Evolutionary conservation across 1,139 yeast genomes (phyloP), one percentile per base, ranked within the genome.

Genomic region (Debaryomycetaceae sp.): DNA sequence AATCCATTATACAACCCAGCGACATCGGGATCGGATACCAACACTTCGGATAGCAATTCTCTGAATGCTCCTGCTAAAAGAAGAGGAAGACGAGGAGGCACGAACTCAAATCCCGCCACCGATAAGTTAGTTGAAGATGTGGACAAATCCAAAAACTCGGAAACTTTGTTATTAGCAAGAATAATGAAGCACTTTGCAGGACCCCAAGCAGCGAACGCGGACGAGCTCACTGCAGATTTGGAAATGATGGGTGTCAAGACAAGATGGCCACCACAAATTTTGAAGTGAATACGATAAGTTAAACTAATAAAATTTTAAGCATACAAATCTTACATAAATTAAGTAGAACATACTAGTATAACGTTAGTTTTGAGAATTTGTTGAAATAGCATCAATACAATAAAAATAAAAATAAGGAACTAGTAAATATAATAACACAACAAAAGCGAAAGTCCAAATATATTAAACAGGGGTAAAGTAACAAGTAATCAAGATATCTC

Each of bases 151-250:
- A 48, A 58, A 43, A 58, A 58, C 44, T 58, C 70, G 1, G 77
- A 72, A 45, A 61, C 75, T 0, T 60, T 60, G 17, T 53, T 72
- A 22, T 57, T 71, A 40, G 75, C 76, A 4, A 67, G 64, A 50
- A 72, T 72, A 36, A 65, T 67, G 68, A 72, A 72, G 51, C 74
- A 70, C 42, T 72, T 69, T 42, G 49, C 48, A 17, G 76, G 76
- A 3, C 77, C 77, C 3, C 67, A 62, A 38, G 51, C 65, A 17
- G 70, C 65, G 3, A 62, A 49, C 36, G 49, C 53, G 6, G 71
- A 69, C 14, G 75, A 72, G 47, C 52, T 68, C 38, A 46, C 44
- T 14, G 49, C 55, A 36, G 78, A 72, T 51, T 59, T 71, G 40
- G 64, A 64, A 22, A 43, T 52, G 38, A 63, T 72, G 62, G 73